These are phyloP conservation scores for Metrosideros polymorpha DNA, from an alignment of 441 rosid species.

Conservation along the genomic window DNA sequence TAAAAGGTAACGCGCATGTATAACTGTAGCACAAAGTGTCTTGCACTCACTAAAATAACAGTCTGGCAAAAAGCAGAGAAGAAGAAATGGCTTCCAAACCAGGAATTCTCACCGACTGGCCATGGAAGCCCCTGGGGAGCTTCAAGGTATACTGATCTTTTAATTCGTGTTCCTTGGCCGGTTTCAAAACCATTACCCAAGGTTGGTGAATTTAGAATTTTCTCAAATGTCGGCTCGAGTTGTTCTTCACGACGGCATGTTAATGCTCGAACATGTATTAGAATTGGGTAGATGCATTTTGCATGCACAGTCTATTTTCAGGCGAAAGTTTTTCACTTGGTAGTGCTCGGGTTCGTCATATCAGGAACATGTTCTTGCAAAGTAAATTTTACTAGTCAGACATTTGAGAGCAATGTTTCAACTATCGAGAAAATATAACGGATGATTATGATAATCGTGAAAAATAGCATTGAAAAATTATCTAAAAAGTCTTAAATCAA, in stretches of 20 bases:
- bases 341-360: no score
- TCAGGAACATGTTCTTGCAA: no score
- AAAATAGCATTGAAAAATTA: no score
- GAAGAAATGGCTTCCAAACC: background rate
- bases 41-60: no score
- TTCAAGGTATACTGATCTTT: background rate
- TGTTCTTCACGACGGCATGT: background rate
- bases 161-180: background rate
- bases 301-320: background rate
- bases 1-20: background rate
- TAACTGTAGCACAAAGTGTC: no score
- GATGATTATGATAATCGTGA: no score
- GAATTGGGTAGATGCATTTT: background rate
- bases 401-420: no score
- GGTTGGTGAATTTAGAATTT: background rate
- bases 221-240: background rate
- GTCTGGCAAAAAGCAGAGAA: background rate
- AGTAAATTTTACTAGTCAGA: no score
- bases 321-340: no score
- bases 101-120: background rate
- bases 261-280: background rate
- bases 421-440: no score
- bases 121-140: slow-evolving; percentile 1
- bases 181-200: background rate
- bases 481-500: no score